phyloP scores from a whole-genome alignment of 1,139 yeast species.

The Taphrina betulina region DNA sequence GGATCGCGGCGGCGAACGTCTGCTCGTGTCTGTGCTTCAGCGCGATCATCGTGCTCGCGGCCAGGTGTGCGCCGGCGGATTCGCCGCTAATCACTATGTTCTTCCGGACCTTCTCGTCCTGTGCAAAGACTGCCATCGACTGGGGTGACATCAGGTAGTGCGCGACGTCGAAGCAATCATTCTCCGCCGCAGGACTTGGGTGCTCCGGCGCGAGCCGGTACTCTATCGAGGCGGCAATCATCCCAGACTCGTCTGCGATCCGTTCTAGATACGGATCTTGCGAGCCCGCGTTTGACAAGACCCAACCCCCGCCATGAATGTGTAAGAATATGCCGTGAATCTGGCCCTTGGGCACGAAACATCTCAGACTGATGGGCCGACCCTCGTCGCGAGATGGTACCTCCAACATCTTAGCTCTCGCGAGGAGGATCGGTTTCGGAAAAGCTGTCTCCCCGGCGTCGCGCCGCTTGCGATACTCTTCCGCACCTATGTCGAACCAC shows the following conservation, averaged over 20 bases:
- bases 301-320: constrained; percentile 24
- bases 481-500: constrained; percentile 17
- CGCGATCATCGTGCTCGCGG: constrained; percentile 5
- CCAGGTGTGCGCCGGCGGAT: constrained; percentile 14
- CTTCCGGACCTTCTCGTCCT: neutral
- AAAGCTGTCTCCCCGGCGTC: constrained; percentile 20
- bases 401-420: neutral
- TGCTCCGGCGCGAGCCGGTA: constrained; percentile 19
- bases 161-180: constrained; percentile 15
- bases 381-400: constrained; percentile 6
- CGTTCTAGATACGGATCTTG: constrained; percentile 6
- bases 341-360: neutral
- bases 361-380: constrained; percentile 1
- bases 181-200: constrained; percentile 9
- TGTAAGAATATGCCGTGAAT: constrained; percentile 7
- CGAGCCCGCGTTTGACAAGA: neutral
- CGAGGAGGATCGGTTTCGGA: constrained; percentile 7
- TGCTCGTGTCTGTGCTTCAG: neutral
- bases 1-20: neutral
- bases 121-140: neutral
- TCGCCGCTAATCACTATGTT: constrained; percentile 6
- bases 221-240: constrained; percentile 5
- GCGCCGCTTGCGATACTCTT: constrained; percentile 5
- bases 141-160: neutral
- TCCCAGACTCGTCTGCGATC: neutral